These are phyloP conservation scores for Pythium chondricola DNA, from an alignment of 352 stramenopile genomes.

Conservation along the genomic window DNA sequence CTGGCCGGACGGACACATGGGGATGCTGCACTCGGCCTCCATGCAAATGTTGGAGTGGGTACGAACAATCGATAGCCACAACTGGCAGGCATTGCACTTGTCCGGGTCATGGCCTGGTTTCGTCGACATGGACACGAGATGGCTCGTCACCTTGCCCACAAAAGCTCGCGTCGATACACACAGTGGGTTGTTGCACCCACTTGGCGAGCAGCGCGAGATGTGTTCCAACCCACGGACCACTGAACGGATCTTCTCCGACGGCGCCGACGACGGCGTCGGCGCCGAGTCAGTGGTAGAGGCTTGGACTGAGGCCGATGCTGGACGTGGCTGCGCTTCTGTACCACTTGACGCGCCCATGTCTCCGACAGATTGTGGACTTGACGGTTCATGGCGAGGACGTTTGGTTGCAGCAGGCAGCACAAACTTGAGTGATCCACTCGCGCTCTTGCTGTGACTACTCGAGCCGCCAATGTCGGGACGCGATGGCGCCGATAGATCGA, in stretches of 20 bases:
- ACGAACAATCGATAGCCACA: conserved; percentile 21
- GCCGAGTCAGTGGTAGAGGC: background rate
- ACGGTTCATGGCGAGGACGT: conserved; percentile 11
- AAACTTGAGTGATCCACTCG: conserved; percentile 16
- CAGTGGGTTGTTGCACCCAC: conserved; percentile 18
- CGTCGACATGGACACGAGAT: conserved; percentile 16
- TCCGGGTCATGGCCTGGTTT: conserved; percentile 15
- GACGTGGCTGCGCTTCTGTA: no score
- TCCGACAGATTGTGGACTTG: conserved; percentile 14
- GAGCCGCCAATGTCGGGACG: background rate
- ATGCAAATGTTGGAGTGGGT: conserved; percentile 21
- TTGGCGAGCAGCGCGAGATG: conserved; percentile 15
- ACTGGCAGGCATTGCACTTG: conserved; percentile 16
- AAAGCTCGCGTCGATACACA: conserved; percentile 22
- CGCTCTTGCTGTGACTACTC: background rate
- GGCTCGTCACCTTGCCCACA: conserved; percentile 21
- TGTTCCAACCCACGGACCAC: conserved; percentile 22
- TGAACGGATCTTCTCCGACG: conserved; percentile 22
- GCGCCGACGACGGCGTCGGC: conserved; percentile 1
- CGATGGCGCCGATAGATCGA: conserved; percentile 4
- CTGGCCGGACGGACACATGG: conserved; percentile 11
- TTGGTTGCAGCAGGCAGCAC: conserved; percentile 12
- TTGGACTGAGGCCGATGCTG: background rate
- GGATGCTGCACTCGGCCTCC: conserved; percentile 18
- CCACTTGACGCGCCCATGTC: conserved; percentile 7